Conservation (phyloP, 257 asterid species). For the Capsicum rhomboideum region DNA sequence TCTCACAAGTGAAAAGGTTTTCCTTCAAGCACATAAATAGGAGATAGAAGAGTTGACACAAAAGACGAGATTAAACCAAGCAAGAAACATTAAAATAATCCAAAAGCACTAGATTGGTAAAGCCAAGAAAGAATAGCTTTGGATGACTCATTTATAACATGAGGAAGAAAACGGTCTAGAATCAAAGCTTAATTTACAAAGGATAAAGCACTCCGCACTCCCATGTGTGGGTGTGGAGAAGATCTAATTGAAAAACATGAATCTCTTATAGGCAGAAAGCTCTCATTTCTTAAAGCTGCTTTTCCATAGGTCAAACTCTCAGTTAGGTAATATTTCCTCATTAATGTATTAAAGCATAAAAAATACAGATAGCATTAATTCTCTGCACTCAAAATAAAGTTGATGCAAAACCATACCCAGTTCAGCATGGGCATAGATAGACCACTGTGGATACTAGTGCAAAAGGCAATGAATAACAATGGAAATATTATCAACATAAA, state of each 20-base stretch:
- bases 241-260: not conserved
- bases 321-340: not conserved
- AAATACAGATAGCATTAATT: not conserved
- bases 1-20: not conserved
- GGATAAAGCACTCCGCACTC: not conserved
- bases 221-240: not conserved
- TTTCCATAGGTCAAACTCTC: not conserved
- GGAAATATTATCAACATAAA: constrained; percentile 15
- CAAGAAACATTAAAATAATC: not conserved
- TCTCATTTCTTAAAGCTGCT: not conserved
- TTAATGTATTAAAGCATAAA: not conserved
- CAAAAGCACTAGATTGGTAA: not conserved
- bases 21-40: not conserved
- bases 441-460: not conserved
- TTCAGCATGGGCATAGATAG: not conserved
- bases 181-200: not conserved
- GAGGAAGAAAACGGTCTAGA: not conserved
- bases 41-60: not conserved
- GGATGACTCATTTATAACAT: not conserved
- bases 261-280: not conserved
- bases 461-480: not conserved
- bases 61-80: not conserved
- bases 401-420: not conserved
- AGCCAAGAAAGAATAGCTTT: not conserved
- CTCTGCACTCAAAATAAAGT: not conserved